Evolutionary conservation across 148 eudicot species (phyloP).

Genomic region (Salicornia ramosissima): DNA sequence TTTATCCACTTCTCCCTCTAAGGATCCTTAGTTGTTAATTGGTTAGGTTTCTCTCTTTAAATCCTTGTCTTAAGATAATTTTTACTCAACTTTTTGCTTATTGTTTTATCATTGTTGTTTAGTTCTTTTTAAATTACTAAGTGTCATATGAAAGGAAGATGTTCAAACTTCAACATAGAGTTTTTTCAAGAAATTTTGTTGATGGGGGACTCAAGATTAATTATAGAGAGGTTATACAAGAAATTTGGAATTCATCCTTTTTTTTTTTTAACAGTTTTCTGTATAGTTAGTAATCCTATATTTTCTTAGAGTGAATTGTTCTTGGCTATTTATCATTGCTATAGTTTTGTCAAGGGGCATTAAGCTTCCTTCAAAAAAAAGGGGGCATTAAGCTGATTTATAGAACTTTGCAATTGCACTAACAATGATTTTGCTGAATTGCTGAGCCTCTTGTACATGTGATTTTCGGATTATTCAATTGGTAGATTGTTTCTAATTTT

Average conservation of each 20-base stretch:
- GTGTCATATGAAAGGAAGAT: neutral
- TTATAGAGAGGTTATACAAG: too few species aligned
- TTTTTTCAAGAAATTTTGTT: neutral
- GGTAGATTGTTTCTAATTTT: neutral
- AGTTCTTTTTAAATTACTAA: neutral
- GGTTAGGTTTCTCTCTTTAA: neutral
- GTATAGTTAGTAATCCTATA: neutral
- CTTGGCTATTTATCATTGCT: neutral
- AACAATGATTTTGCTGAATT: neutral
- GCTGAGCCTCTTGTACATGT: neutral
- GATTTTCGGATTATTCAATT: neutral
- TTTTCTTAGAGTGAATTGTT: neutral
- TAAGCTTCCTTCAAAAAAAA: too few species aligned
- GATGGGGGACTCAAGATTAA: neutral
- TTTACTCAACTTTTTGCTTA: neutral
- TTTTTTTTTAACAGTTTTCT: too few species aligned
- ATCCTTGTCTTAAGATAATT: neutral
- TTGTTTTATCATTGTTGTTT: neutral
- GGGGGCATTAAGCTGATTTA: neutral
- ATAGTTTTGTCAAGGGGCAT: neutral
- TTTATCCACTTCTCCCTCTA: neutral
- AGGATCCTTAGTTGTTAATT: neutral
- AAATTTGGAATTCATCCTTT: too few species aligned
- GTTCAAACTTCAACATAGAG: neutral
- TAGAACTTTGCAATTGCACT: neutral